phyloP scores from a whole-genome alignment of 495 filamentous ascomycete genomes.

The Tuber microsphaerosporum region DNA sequence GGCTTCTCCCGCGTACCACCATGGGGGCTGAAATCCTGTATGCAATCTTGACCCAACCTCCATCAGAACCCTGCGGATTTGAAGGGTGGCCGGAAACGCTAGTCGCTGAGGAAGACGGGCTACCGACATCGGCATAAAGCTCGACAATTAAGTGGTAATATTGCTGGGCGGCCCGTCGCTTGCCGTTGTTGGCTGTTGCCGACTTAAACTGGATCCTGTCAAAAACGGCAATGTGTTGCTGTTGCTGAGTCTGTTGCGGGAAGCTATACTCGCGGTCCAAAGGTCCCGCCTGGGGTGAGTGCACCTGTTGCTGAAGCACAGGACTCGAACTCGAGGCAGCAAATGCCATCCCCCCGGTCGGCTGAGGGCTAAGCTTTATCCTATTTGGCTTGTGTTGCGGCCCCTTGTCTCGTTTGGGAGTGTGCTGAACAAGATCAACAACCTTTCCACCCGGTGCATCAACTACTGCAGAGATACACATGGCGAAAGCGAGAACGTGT shows the following conservation, averaged over 20 bases:
- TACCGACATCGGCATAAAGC: slow-evolving; percentile 67
- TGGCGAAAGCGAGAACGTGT: slow-evolving; percentile 62
- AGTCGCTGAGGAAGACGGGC: slow-evolving; percentile 38
- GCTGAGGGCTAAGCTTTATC: slow-evolving; percentile 60
- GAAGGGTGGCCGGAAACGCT: slow-evolving; percentile 33
- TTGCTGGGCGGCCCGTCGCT: slow-evolving; percentile 82
- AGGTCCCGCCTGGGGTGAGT: slow-evolving; percentile 31
- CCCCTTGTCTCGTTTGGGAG: slow-evolving; percentile 89
- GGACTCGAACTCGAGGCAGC: slow-evolving; percentile 33
- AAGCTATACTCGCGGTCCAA: slow-evolving; percentile 39
- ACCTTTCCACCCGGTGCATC: slow-evolving; percentile 68
- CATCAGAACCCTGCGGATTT: slow-evolving; percentile 43
- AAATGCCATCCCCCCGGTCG: slow-evolving; percentile 41
- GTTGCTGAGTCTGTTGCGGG: slow-evolving; percentile 33
- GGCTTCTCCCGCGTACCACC: slow-evolving; percentile 87
- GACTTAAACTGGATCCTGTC: slow-evolving; percentile 96
- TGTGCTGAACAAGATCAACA: slow-evolving; percentile 88
- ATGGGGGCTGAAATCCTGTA: slow-evolving; percentile 71
- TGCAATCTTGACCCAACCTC: slow-evolving; percentile 70
- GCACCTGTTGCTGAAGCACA: slow-evolving; percentile 32
- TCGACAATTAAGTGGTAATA: slow-evolving; percentile 91
- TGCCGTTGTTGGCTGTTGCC: slow-evolving; percentile 93
- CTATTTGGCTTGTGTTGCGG: slow-evolving; percentile 71
- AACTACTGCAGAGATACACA: slow-evolving; percentile 82
- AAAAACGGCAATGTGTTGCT: slow-evolving; percentile 58